Evolutionary conservation across 2,329 filamentous ascomycete species (phyloP), one percentile per base, ranked within the genome.

Genomic region (Grosmannia serpens): DNA sequence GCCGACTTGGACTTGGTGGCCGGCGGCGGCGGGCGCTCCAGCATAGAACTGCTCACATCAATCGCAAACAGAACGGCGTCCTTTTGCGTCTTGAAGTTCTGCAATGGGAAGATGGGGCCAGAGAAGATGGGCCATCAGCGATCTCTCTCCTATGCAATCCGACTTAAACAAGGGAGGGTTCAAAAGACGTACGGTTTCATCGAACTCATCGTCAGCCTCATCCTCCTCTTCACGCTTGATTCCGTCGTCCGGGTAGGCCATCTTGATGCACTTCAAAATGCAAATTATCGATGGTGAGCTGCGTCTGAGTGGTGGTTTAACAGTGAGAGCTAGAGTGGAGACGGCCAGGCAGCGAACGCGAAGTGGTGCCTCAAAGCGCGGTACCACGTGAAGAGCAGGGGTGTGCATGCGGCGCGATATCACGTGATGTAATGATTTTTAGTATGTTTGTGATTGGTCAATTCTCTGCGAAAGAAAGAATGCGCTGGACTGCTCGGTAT

Each of bases 51-150:
- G 77, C 88, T 96, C 68, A 97, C 80, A 66, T 97, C 88, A 66
- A 99, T 96, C 17, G 91, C 92, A 69, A 99, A 92, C 27, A 99
- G 79, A n/a, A 97, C 82, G n/a, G 94, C 94, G 84, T 99, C 94
- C 74, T 96, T 96, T 69, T 91, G 86, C 1, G 87, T 81, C 75
- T 91, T 95, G 76, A 94, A 99, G 71, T 84, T 86, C 90, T 92
- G 65, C 13, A 49, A 31, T 11, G 9, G 31, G 26, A 4, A 20
- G 27, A 51, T 47, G 44, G 31, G 33, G 46, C 61, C 56, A 29
- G 62, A 3, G 4, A 11, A 15, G 15, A 35, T 24, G 11, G 33
- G n/a, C 31, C 51, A 35, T 54, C 17, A 38, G 33, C n/a, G 11
- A 38, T 26, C 13, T 51, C 13, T 51, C 22, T 4, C 22, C 8